These are phyloP conservation scores for Geranium incanum DNA, from an alignment of 441 rosid species.

Conservation along the genomic window DNA sequence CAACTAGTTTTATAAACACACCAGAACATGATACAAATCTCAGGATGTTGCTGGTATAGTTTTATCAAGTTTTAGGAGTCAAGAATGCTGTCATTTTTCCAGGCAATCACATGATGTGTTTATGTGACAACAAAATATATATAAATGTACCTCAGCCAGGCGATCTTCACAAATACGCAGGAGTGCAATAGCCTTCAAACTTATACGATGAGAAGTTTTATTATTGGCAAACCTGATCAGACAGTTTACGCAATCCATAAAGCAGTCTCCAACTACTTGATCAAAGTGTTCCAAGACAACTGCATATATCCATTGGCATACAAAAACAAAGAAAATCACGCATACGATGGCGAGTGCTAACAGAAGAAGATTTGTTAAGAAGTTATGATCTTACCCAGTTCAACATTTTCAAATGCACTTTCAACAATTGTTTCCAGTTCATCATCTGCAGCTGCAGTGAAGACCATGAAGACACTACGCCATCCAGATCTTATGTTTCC, in stretches of 20 bases:
- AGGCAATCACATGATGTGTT: background rate
- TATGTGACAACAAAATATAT: background rate
- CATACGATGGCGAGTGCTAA: conserved; percentile 10
- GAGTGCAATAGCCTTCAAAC: conserved; percentile 99
- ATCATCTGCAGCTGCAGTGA: conserved; percentile 97
- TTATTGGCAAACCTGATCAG: conserved; percentile 97
- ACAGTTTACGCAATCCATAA: conserved; percentile 99
- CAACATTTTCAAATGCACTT: conserved; percentile 98
- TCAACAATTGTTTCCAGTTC: conserved; percentile 90
- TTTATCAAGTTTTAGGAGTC: too few relatives aligned
- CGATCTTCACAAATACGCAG: conserved; percentile 99
- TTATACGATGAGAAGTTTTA: conserved; percentile 84
- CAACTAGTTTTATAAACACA: background rate
- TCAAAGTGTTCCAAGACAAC: conserved; percentile 98
- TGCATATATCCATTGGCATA: conserved; percentile 44
- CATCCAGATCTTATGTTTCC: conserved; percentile 99
- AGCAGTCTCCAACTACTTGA: conserved; percentile 98
- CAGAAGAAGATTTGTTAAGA: conserved; percentile 16
- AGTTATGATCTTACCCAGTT: conserved; percentile 58
- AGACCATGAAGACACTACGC: conserved; percentile 98
- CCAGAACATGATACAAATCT: background rate
- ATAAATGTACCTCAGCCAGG: conserved; percentile 75
- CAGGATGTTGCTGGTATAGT: background rate
- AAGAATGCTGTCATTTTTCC: too few relatives aligned
- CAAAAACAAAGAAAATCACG: conserved; percentile 18